Evolutionary conservation across 1,284 basidiomycete genomes (phyloP), one percentile per base, ranked within the genome.

Genomic region (Xerocomus cyaneibrunnescens): DNA sequence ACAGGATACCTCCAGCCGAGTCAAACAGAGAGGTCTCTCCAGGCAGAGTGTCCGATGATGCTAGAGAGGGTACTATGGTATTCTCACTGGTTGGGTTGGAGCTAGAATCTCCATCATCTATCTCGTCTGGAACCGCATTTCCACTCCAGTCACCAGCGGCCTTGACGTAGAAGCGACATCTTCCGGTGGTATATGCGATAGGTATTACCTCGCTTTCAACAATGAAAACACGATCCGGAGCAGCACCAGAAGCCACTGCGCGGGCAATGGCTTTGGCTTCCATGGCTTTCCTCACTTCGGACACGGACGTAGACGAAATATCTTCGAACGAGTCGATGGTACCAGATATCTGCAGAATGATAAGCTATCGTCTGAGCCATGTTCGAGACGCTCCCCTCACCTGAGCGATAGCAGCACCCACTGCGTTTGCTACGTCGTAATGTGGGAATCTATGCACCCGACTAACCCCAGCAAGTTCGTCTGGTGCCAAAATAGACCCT

Each of bases 351-450:
- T 74, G 48, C 30, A 2, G 14, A 12, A 44, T 22, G n/a, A 34
- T 60, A 39, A 65, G 51, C 44, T 13, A 39, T 34, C 13, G 21
- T n/a, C 30, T 3, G 30, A 10, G 27, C 25, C 23, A 25, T 14
- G 30, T 10, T 32, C 19, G 36, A 32, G 19, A 25, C 14, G 31
- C 13, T 19, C 37, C 12, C 38, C 57, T 50, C 19, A 71, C 69
- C 69, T 67, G 62, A 21, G 72, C 71, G 65, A 74, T 74, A 38
- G 77, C 78, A 34, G 78, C 77, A 14, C 82, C 81, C 9, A 84
- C 80, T 2, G 82, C 83, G 46, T 84, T 84, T 8, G 83, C 83
- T 16, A 81, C 79, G 40, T 76, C 74, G 48, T 72, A 78, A 64
- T 75, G 76, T 0, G 76, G 76, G 28, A 81, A 78, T 13, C 76